Percentiles rank a stretch among this genome's conserved stretches.
phyloP scores from a whole-genome alignment of 2,329 filamentous ascomycete genomes.

The Xylariaceae sp. region DNA sequence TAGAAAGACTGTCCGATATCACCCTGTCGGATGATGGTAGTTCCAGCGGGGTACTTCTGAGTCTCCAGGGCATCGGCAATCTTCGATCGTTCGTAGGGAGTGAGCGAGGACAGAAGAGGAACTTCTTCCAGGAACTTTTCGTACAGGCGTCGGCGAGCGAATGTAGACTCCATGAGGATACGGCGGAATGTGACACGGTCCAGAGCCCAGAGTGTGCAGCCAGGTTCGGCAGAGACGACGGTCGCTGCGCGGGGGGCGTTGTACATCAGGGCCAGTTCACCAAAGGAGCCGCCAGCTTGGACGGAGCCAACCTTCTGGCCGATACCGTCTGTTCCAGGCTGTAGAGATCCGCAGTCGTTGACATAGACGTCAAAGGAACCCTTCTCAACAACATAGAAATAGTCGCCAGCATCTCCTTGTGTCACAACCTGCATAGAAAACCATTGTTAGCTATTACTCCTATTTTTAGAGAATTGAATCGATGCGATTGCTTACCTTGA shows the following conservation, averaged over 20 bases:
- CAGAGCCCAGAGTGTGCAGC: slow-evolving; percentile 84
- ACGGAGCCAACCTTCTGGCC: slow-evolving; percentile 78
- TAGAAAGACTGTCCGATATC: slow-evolving; percentile 91
- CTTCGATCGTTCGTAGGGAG: slow-evolving; percentile 90
- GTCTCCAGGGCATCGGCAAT: slow-evolving; percentile 95
- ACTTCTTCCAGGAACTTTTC: slow-evolving; percentile 96
- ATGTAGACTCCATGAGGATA: slow-evolving; percentile 97
- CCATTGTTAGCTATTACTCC: neutral
- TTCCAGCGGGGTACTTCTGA: slow-evolving; percentile 72
- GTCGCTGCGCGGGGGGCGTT: slow-evolving; percentile 95
- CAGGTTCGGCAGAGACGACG: slow-evolving; percentile 73
- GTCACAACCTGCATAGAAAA: slow-evolving; percentile 68
- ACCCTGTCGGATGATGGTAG: slow-evolving; percentile 84
- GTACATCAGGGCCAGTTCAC: slow-evolving; percentile 97
- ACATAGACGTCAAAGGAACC: slow-evolving; percentile 90
- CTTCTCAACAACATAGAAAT: slow-evolving; percentile 94
- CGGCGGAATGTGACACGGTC: slow-evolving; percentile 95
- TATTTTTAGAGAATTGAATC: neutral
- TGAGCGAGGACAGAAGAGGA: slow-evolving; percentile 74
- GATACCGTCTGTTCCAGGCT: slow-evolving; percentile 75
- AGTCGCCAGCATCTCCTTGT: slow-evolving; percentile 93
- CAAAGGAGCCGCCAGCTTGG: slow-evolving; percentile 86
- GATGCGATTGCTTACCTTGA: slow-evolving; percentile 47
- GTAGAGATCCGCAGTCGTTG: slow-evolving; percentile 68
- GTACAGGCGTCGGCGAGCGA: slow-evolving; percentile 92